Base-by-base conservation (phyloP, 1,139 yeast genomes). In the Pichia inconspicua region DNA sequence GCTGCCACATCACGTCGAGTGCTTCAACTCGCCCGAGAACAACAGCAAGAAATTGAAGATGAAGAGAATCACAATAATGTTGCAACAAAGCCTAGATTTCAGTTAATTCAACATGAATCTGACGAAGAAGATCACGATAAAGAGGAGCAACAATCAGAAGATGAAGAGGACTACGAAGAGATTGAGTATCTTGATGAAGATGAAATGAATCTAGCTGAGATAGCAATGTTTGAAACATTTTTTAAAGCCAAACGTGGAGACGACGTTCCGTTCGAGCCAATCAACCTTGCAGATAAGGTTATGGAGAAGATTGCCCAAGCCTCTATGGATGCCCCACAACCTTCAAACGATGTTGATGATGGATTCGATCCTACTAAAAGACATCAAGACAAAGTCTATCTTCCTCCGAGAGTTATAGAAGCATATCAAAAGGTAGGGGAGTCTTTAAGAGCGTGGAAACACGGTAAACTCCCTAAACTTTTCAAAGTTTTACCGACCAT, bases 351-450 rank as follows among this genome's bases (percentile, higher is more conserved):
- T 27, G 42, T 40, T 30, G 43, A 49, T 25, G 50, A 47, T 5
- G 50, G 49, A 19, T 30, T 39, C 12, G 47, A 43, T 14, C 30
- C 14, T 11, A 40, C 28, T 22, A 35, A 19, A 27, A 64, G 68
- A 58, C 71, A 70, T 25, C 55, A 55, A 25, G 77, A 75, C 54
- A 77, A 74, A 14, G 97, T 92, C 5, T 76, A 83, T 59, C 73
- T 92, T 48, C 98, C 99, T 12, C 96, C 96, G 48, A 90, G 92
- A 65, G 97, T 92, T 47, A 89, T 94, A 59, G 89, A 84, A 53
- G 97, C 96, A 1, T 92, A 90, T 65, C 84, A 88, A 48, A 87
- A 88, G 62, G 92, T 92, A 45, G 98, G 97, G 10, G 82, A 81
- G 57, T 82, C 92, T 46, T 72, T 92, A 52, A 77, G 92, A 15